These are phyloP conservation scores for Prototheca wickerhamii DNA, from an alignment of 163 green algal species.

Conservation along the genomic window DNA sequence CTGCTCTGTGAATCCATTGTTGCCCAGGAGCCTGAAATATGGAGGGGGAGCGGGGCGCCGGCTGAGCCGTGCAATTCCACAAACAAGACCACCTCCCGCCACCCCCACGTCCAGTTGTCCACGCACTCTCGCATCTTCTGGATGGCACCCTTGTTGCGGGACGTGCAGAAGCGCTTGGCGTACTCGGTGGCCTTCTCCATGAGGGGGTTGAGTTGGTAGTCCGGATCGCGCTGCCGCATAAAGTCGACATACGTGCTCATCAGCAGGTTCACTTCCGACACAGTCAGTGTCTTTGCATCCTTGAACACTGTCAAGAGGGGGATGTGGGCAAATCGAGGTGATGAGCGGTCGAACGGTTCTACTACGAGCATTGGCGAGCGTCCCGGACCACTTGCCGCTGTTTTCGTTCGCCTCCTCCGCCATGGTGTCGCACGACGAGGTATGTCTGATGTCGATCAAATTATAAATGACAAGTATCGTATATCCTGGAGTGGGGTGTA, in stretches of 20 bases:
- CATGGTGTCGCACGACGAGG: too few relatives aligned
- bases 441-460: too few relatives aligned
- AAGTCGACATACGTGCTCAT: constrained; percentile 7
- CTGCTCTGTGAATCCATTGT: constrained; percentile 15
- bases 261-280: constrained; percentile 20
- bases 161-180: constrained; percentile 18
- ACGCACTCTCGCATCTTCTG: constrained; percentile 30
- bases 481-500: too few relatives aligned
- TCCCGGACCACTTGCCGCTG: neutral
- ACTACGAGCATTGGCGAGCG: neutral
- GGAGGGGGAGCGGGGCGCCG: too few relatives aligned
- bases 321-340: neutral
- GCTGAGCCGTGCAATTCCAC: neutral
- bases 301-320: constrained; percentile 3
- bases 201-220: constrained; percentile 24
- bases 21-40: constrained; percentile 13
- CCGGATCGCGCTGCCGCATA: constrained; percentile 2
- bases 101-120: neutral
- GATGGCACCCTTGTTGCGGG: constrained; percentile 25
- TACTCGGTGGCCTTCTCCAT: constrained; percentile 31
- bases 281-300: constrained; percentile 17
- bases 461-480: too few relatives aligned
- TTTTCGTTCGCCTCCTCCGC: too few relatives aligned
- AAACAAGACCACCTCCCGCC: neutral
- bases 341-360: neutral